Conservation (phyloP, 805 yeast species). For the Brettanomyces naardenensis region DNA sequence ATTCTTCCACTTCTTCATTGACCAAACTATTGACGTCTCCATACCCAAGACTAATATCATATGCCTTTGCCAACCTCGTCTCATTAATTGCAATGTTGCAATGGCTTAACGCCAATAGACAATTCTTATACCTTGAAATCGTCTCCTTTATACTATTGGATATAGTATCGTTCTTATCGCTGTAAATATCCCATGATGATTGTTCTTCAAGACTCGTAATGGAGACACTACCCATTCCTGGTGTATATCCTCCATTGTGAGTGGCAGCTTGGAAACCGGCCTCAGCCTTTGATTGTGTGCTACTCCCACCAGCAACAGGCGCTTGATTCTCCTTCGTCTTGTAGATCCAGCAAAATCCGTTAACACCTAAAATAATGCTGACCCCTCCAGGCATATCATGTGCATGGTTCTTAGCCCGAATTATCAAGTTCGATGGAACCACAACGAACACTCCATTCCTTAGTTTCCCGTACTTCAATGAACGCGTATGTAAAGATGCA, state of each 20-base stretch:
- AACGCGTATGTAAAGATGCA: conserved; percentile 91
- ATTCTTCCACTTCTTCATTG: conserved; percentile 64
- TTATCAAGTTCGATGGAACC: conserved; percentile 76
- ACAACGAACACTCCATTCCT: conserved; percentile 80
- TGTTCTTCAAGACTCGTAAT: conserved; percentile 83
- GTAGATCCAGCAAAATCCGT: conserved; percentile 90
- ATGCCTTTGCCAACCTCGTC: conserved; percentile 67
- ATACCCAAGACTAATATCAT: conserved; percentile 83
- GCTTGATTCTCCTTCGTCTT: conserved; percentile 39
- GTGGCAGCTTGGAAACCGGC: conserved; percentile 30
- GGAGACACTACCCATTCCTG: conserved; percentile 54
- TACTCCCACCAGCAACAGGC: background rate
- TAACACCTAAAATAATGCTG: conserved; percentile 84
- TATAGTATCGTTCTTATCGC: conserved; percentile 79
- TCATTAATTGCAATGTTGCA: conserved; percentile 86
- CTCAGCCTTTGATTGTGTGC: conserved; percentile 22
- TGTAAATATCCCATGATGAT: conserved; percentile 90
- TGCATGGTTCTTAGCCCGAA: conserved; percentile 82
- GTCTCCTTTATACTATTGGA: conserved; percentile 54
- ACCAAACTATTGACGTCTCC: conserved; percentile 63
- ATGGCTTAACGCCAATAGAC: conserved; percentile 71
- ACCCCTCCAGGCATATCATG: conserved; percentile 92
- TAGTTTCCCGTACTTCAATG: conserved; percentile 89
- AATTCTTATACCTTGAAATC: conserved; percentile 79
- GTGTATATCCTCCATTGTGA: conserved; percentile 30